Percentiles rank a stretch among this genome's conserved stretches.
Conservation (phyloP, 257 asterid genomes). For the Marsdenia floribunda region DNA sequence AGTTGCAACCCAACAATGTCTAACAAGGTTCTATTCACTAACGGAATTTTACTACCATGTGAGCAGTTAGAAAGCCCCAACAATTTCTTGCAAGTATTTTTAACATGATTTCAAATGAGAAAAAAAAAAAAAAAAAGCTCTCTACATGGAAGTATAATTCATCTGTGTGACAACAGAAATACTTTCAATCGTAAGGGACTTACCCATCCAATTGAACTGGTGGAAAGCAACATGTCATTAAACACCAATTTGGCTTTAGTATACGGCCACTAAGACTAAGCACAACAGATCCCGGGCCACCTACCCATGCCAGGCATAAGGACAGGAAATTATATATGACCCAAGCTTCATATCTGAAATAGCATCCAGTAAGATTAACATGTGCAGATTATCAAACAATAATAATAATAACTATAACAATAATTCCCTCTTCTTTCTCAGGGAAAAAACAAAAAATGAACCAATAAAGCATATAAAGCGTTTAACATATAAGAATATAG, state of each 20-base stretch:
- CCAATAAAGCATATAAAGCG: neutral
- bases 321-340: constrained; percentile 97
- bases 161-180: constrained; percentile 11
- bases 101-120: neutral
- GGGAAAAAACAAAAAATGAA: no score
- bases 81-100: neutral
- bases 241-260: constrained; percentile 86
- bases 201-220: constrained; percentile 93
- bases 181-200: constrained; percentile 26
- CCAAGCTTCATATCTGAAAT: constrained; percentile 98
- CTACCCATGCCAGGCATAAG: constrained; percentile 98
- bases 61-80: neutral
- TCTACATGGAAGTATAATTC: neutral
- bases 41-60: neutral
- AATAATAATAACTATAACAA: neutral
- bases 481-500: neutral
- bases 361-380: constrained; percentile 19
- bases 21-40: neutral
- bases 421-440: no score
- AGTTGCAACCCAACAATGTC: neutral
- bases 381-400: neutral
- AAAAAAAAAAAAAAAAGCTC: no score
- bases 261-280: constrained; percentile 73
- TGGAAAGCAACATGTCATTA: constrained; percentile 94
- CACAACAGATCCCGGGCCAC: constrained; percentile 99